Percentiles rank a stretch among this genome's conserved stretches.
phyloP scores from a whole-genome alignment of 441 rosid species.

The Gossypium trilobum region DNA sequence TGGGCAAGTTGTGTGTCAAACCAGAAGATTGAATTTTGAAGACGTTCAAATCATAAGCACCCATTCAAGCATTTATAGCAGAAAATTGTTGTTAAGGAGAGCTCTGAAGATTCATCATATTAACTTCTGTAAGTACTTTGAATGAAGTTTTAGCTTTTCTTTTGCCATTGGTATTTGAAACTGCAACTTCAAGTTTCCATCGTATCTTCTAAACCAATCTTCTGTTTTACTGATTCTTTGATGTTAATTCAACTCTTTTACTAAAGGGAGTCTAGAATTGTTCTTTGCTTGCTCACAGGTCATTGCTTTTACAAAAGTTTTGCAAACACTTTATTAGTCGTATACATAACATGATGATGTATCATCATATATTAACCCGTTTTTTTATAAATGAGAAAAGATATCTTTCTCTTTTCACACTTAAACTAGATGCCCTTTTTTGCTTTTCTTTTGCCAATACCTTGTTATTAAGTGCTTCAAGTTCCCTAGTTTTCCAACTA shows the following conservation, averaged over 20 bases:
- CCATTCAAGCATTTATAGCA: too few species aligned
- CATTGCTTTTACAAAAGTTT: constrained; percentile 26
- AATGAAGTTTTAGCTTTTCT: too few species aligned
- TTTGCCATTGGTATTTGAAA: background rate
- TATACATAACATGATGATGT: too few species aligned
- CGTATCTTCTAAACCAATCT: constrained; percentile 4
- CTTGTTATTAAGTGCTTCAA: background rate
- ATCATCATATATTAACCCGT: background rate
- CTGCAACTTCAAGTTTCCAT: background rate
- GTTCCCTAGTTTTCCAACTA: background rate
- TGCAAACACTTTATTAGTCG: background rate
- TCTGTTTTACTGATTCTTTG: background rate
- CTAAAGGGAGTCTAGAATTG: background rate
- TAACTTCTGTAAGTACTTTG: too few species aligned
- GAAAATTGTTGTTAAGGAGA: too few species aligned
- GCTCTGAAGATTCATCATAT: too few species aligned
- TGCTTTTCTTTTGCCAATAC: background rate
- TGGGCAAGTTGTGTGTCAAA: too few species aligned
- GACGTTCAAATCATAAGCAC: too few species aligned
- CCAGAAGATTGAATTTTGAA: too few species aligned
- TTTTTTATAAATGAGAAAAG: background rate
- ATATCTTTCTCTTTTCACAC: constrained; percentile 18
- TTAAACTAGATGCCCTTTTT: constrained; percentile 8
- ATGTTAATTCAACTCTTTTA: background rate
- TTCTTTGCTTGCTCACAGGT: constrained; percentile 34